Conservation (phyloP, 768 basidiomycete genomes). For the Asterophora lycoperdoides region DNA sequence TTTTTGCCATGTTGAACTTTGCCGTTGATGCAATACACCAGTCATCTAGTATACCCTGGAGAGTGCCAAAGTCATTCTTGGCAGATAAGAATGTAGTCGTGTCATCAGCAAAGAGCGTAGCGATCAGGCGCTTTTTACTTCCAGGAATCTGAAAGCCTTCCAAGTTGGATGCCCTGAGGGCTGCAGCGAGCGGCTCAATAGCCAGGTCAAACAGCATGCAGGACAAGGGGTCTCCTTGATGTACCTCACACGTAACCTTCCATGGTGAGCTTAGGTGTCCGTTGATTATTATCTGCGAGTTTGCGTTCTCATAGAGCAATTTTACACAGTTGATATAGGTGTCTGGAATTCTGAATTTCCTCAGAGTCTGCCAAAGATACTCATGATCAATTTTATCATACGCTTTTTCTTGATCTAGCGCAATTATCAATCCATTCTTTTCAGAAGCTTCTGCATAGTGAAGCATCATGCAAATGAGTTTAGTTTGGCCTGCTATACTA, state of each 20-base stretch:
- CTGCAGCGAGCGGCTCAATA: slow-evolving; percentile 16
- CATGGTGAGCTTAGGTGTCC: slow-evolving; percentile 7
- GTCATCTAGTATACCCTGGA: slow-evolving; percentile 24
- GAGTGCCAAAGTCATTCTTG: slow-evolving; percentile 20
- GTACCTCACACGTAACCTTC: background rate
- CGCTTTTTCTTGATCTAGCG: slow-evolving; percentile 36
- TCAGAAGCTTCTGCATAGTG: slow-evolving; percentile 12
- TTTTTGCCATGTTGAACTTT: too few relatives aligned
- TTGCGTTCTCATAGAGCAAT: slow-evolving; percentile 9
- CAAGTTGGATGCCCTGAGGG: slow-evolving; percentile 26
- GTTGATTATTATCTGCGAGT: slow-evolving; percentile 10
- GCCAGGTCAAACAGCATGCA: slow-evolving; percentile 36
- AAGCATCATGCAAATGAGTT: slow-evolving; percentile 22
- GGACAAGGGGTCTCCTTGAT: slow-evolving; percentile 35
- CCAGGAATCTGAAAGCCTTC: slow-evolving; percentile 22
- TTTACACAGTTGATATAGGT: slow-evolving; percentile 11
- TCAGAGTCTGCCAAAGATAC: slow-evolving; percentile 2
- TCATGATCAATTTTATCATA: slow-evolving; percentile 7
- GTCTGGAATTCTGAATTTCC: slow-evolving; percentile 10
- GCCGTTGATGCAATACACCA: too few relatives aligned
- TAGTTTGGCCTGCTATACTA: slow-evolving; percentile 29
- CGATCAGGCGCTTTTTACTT: slow-evolving; percentile 2
- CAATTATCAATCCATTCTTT: slow-evolving; percentile 19
- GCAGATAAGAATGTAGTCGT: slow-evolving; percentile 32
- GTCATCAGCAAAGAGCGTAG: slow-evolving; percentile 31